Evolutionary conservation across 2,329 filamentous ascomycete genomes (phyloP), one percentile per base, ranked within the genome.

Genomic region (Ophiocordyceps camponoti-leonardi): DNA sequence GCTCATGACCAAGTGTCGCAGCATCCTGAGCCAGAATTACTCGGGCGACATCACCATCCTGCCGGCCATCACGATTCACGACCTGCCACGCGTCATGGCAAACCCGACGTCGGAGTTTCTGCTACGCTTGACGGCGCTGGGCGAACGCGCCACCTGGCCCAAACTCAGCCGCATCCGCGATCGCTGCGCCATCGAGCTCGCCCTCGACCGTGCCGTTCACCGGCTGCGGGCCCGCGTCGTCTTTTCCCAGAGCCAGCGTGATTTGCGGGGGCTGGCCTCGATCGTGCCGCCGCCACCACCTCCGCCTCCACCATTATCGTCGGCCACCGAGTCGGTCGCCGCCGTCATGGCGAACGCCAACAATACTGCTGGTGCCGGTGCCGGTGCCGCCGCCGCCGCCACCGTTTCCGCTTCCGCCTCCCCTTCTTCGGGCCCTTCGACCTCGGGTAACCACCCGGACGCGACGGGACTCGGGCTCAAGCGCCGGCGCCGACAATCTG

Each of bases 21-120:
- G 85, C 2, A 79, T 96, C 16, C 70, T 96, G 44, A 88, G 80
- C 51, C 90, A 96, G 56, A 86, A 83, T 51, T 96, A 96, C 56
- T 88, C 85, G 2, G 90, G 90, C 7, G 88, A 96, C 61, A 94
- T 96, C 58, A 96, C 87, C 41, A 94, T 96, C 45, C 71, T 94
- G 30, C 88, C 88, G 0, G 78, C 86, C 45, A 81, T 94, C 47
- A 75, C 74, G 5, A 77, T 83, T 45, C 71, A 78, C 8, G 81
- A 93, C 49, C 75, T 93, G 20, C 81, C 83, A 1, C 73, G 75
- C 10, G 79, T 95, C 23, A 68, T 96, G 41, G 81, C 74, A 50
- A 96, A 96, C 48, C 90, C 90, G 1, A 87, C 83, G 0, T 67
- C 78, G 0, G 84, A 88, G 5, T 96, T 94, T 58, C 94, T 96